Evolutionary conservation across 2,329 filamentous ascomycete genomes (phyloP).

Genomic region (Aureobasidium musti): DNA sequence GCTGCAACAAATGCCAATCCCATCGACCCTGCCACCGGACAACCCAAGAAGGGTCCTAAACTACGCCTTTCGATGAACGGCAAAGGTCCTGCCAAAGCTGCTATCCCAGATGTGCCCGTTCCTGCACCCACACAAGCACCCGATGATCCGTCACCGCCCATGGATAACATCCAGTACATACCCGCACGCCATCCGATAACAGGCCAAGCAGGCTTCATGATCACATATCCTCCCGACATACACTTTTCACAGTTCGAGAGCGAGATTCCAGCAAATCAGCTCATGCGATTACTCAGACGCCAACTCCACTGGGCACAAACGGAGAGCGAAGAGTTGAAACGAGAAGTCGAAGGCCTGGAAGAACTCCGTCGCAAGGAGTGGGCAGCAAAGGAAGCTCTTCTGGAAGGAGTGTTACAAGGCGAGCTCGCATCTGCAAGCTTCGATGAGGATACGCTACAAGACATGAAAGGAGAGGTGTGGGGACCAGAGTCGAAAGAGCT

Average conservation of each 20-base stretch:
- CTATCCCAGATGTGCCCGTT: conserved; percentile 31
- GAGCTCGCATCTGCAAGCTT: conserved; percentile 57
- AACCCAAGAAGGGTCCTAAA: conserved; percentile 47
- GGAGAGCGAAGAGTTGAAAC: conserved; percentile 64
- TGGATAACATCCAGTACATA: conserved; percentile 62
- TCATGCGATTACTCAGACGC: conserved; percentile 63
- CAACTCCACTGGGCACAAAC: conserved; percentile 73
- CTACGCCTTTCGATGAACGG: conserved; percentile 46
- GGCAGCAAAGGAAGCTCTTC: conserved; percentile 74
- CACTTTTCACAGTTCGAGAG: conserved; percentile 68
- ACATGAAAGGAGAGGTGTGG: conserved; percentile 23
- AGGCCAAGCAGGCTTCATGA: conserved; percentile 50
- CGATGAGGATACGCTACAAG: conserved; percentile 36
- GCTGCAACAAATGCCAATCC: conserved; percentile 71
- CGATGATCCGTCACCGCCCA: conserved; percentile 43
- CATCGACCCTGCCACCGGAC: conserved; percentile 53
- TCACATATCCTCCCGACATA: conserved; percentile 57
- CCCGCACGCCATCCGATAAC: conserved; percentile 62
- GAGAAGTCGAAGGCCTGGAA: conserved; percentile 68
- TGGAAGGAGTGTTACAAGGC: conserved; percentile 74
- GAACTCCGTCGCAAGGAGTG: conserved; percentile 69
- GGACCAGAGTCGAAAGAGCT: conserved; percentile 17
- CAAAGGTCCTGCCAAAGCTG: conserved; percentile 34
- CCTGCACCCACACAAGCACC: conserved; percentile 27
- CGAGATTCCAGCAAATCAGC: conserved; percentile 63